Evolutionary conservation across 768 basidiomycete genomes (phyloP).

Genomic region (Serendipita sp.): DNA sequence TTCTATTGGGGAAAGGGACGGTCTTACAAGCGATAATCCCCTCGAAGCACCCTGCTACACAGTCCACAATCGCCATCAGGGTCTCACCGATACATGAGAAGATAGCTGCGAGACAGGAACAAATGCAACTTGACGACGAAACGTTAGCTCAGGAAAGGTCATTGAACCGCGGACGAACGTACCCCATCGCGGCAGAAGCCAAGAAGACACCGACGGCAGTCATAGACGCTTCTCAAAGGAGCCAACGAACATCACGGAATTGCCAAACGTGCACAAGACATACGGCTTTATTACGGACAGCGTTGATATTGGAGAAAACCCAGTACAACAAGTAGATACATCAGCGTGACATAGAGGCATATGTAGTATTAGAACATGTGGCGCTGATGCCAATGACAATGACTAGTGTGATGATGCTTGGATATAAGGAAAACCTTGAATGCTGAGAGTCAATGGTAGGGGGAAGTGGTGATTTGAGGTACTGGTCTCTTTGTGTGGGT

Average conservation of each 20-base stretch:
- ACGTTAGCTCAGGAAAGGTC: not conserved
- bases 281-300: too few species aligned
- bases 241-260: not conserved
- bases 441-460: not conserved
- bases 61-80: slow-evolving; percentile 24
- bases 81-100: slow-evolving; percentile 29
- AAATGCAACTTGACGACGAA: not conserved
- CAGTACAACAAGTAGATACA: not conserved
- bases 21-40: slow-evolving; percentile 30
- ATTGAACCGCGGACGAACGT: not conserved
- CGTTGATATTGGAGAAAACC: not conserved
- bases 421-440: not conserved
- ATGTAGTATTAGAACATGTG: not conserved
- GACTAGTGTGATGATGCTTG: not conserved
- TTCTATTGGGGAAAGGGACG: too few species aligned
- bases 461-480: not conserved
- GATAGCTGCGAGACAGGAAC: slow-evolving; percentile 13
- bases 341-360: not conserved
- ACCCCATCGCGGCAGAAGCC: not conserved
- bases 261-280: too few species aligned
- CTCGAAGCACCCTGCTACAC: slow-evolving; percentile 29
- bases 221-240: not conserved
- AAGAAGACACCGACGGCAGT: not conserved
- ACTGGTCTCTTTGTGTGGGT: not conserved
- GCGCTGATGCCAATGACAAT: not conserved